A percentile compares a stretch with the other conserved stretches of the same genome.
Conservation (phyloP, 768 basidiomycete species). For the Sutorius australiensis region DNA sequence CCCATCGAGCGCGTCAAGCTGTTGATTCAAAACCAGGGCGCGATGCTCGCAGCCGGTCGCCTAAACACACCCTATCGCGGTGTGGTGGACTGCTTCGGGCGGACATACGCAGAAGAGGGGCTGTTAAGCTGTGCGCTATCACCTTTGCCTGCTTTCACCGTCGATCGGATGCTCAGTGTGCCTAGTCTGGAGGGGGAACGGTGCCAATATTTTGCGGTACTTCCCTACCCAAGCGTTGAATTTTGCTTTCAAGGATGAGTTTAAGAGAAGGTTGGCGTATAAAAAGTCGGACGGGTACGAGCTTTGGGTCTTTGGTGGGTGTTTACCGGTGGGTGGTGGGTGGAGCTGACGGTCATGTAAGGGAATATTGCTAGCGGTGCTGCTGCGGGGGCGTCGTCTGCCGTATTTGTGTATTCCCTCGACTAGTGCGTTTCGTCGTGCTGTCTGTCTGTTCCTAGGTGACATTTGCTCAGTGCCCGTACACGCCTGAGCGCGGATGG, state of each 20-base stretch:
- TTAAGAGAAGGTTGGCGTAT: slow-evolving; percentile 36
- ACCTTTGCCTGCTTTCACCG: neutral
- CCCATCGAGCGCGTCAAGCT: slow-evolving; percentile 41
- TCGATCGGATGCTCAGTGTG: slow-evolving; percentile 4
- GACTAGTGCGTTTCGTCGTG: slow-evolving; percentile 33
- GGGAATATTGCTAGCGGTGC: slow-evolving; percentile 43
- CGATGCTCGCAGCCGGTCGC: slow-evolving; percentile 36
- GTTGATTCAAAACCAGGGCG: slow-evolving; percentile 39
- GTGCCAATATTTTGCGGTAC: slow-evolving; percentile 42
- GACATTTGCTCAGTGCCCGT: slow-evolving; percentile 30
- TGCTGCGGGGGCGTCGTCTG: slow-evolving; percentile 40
- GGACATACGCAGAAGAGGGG: slow-evolving; percentile 37
- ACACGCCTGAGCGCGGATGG: slow-evolving; percentile 41
- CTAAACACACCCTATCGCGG: slow-evolving; percentile 36
- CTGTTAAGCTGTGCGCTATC: slow-evolving; percentile 31
- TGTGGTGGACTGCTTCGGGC: slow-evolving; percentile 33
- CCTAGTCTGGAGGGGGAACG: slow-evolving; percentile 43
- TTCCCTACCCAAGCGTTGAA: slow-evolving; percentile 46
- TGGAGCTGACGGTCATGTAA: slow-evolving; percentile 2
- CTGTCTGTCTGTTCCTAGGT: neutral
- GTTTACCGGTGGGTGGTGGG: neutral
- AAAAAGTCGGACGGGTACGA: slow-evolving; percentile 36
- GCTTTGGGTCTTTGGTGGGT: slow-evolving; percentile 35
- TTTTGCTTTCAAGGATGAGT: slow-evolving; percentile 46
- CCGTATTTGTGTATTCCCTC: slow-evolving; percentile 44